Conservation (phyloP, 495 filamentous ascomycete species). For the Penicillium turbatum region DNA sequence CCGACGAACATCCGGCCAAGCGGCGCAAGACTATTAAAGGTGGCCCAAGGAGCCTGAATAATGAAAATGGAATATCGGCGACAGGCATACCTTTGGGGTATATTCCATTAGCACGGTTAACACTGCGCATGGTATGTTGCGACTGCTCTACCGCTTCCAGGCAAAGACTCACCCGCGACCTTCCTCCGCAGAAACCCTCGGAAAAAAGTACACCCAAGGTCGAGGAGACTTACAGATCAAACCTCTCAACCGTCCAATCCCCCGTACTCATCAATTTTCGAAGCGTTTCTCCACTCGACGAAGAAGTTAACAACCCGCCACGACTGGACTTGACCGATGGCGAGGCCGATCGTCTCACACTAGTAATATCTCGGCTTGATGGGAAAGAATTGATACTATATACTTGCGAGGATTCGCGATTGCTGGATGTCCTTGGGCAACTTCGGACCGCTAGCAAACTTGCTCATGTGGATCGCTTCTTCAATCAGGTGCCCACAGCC, state of each 20-base stretch:
- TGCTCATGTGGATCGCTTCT: constrained; percentile 26
- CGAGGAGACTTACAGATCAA: background rate
- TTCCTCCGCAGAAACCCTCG: constrained; percentile 20
- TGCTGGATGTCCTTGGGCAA: constrained; percentile 20
- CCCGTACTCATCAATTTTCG: constrained; percentile 21
- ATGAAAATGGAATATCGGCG: constrained; percentile 17
- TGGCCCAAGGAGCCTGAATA: constrained; percentile 18
- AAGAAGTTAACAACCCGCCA: background rate
- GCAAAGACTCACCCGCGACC: constrained; percentile 10
- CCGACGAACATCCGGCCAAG: constrained; percentile 27
- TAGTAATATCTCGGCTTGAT: constrained; percentile 11
- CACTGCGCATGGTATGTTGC: constrained; percentile 31
- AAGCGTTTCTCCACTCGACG: background rate
- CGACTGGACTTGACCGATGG: background rate
- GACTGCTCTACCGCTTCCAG: background rate
- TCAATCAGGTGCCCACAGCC: constrained; percentile 17
- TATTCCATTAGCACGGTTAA: constrained; percentile 36
- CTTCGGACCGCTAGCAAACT: constrained; percentile 20
- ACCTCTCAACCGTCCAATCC: background rate
- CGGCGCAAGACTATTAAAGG: constrained; percentile 33
- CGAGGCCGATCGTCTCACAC: constrained; percentile 17
- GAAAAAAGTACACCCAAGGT: background rate
- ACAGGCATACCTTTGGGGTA: constrained; percentile 29
- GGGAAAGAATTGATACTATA: constrained; percentile 18
- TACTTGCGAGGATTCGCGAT: constrained; percentile 13